These are phyloP conservation scores for Pythium diclinum DNA, from an alignment of 352 stramenopile species.

Conservation along the genomic window DNA sequence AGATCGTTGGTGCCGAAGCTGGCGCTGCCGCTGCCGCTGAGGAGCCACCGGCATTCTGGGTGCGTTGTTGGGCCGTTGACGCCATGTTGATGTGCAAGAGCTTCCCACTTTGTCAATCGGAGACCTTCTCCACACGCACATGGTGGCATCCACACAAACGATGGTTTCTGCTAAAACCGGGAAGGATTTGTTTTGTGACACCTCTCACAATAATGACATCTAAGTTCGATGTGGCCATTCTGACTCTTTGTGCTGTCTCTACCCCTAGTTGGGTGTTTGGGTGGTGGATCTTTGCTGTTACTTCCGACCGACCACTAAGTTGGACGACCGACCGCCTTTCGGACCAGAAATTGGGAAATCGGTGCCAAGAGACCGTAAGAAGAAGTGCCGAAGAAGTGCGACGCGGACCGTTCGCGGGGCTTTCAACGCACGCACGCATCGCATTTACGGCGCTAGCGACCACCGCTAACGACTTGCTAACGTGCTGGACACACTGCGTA, in stretches of 20 bases:
- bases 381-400: slow-evolving; percentile 2
- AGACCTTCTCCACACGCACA: slow-evolving; percentile 3
- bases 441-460: background rate
- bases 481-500: background rate
- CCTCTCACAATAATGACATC: slow-evolving; percentile 8
- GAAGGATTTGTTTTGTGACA: background rate
- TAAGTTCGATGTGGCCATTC: slow-evolving; percentile 9
- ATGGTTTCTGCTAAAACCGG: background rate
- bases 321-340: background rate
- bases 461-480: background rate
- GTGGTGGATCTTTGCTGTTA: background rate
- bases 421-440: slow-evolving; percentile 7
- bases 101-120: slow-evolving; percentile 21
- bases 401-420: slow-evolving; percentile 7
- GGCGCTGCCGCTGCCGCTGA: background rate
- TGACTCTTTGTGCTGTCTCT: slow-evolving; percentile 3
- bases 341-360: background rate
- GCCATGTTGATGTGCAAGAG: background rate
- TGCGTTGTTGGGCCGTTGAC: background rate
- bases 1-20: background rate
- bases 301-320: background rate
- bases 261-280: slow-evolving; percentile 1
- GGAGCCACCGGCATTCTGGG: background rate
- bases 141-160: slow-evolving; percentile 12
- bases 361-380: background rate